Evolutionary conservation across 2,329 filamentous ascomycete genomes (phyloP), one percentile per base, ranked within the genome.

Genomic region (Paecilomyces variotii): DNA sequence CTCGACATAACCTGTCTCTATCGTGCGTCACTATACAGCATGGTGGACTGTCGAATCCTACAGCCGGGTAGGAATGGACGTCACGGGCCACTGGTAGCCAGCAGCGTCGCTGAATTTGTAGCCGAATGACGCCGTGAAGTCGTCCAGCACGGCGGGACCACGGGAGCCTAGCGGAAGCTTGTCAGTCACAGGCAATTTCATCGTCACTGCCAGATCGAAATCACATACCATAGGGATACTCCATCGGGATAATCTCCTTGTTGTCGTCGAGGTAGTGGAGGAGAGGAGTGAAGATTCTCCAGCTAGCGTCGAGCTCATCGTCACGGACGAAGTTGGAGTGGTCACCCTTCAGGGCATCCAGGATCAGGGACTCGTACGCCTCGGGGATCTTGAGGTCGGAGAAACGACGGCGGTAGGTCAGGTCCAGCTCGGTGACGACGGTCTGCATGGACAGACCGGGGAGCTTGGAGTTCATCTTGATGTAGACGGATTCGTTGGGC

Each of bases 381-480:
- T 99, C 94, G 58, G 94, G 94, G 65, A 99, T 99, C 85, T 99
- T 99, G 59, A 99, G 85, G 78, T 99, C 94, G 19, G 94, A 97
- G 86, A 99, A 99, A 67, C 95, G 89, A 76, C 94, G 88, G 74
- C 95, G 87, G 83, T 99, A 99, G 64, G 95, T 99, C 67, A 99
- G 85, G 73, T 99, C 94, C 61, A 99, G 89, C 81, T 99, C 94
- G 61, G 94, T 99, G 68, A 97, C 90, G 45, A 97, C 94, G 11
- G 94, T 99, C 83, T 99, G 94, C 92, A 97, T 99, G 82, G 91
- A 97, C 70, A 99, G 82, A 69, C 94, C 94, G 24, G 94, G 95
- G 60, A 99, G 83, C 84, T 99, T 99, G 30, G 93, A 97, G 87
- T 99, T 99, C 94, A 99, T 99, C 87, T 99, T 99, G 78, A 97